A percentile compares a stretch with the other conserved stretches of the same genome.
Conservation (phyloP, 495 filamentous ascomycete species). For the Cercophora scortea region DNA sequence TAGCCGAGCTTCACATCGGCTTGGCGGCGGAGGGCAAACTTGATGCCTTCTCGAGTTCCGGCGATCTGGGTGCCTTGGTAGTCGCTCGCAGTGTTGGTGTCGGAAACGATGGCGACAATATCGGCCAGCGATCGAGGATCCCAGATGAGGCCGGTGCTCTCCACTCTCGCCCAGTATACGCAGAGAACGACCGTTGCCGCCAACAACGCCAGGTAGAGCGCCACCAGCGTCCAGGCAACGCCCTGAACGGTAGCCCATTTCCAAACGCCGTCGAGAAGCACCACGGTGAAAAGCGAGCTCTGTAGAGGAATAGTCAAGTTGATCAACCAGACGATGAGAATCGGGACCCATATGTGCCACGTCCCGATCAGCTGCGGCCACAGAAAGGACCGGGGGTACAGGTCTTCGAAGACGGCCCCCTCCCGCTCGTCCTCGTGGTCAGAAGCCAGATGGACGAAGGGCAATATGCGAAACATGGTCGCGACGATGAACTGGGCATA, state of each 20-base stretch:
- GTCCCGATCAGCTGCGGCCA: conserved; percentile 36
- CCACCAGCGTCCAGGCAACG: conserved; percentile 71
- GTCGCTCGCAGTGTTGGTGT: conserved; percentile 67
- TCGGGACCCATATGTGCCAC: conserved; percentile 38
- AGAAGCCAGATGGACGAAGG: conserved; percentile 68
- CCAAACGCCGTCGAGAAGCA: conserved; percentile 46
- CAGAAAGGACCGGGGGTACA: conserved; percentile 45
- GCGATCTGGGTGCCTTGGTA: conserved; percentile 50
- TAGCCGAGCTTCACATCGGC: conserved; percentile 68
- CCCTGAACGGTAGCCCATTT: conserved; percentile 69
- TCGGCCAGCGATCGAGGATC: conserved; percentile 76
- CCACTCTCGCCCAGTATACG: conserved; percentile 37
- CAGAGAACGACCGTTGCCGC: conserved; percentile 48
- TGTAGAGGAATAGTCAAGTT: conserved; percentile 40
- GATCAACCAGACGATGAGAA: conserved; percentile 35
- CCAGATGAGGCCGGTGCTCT: conserved; percentile 73
- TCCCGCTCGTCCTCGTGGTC: conserved; percentile 38
- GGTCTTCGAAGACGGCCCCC: conserved; percentile 42
- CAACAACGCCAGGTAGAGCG: conserved; percentile 58
- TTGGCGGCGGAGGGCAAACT: conserved; percentile 35
- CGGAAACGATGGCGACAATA: conserved; percentile 62
- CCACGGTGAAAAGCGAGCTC: conserved; percentile 40
- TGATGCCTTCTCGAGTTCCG: conserved; percentile 45
- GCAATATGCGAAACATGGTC: conserved; percentile 68
- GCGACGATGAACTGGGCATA: conserved; percentile 67